Base-by-base conservation (phyloP, 2,329 filamentous ascomycete species). In the Dryadomyces quercus-mongolicae region DNA sequence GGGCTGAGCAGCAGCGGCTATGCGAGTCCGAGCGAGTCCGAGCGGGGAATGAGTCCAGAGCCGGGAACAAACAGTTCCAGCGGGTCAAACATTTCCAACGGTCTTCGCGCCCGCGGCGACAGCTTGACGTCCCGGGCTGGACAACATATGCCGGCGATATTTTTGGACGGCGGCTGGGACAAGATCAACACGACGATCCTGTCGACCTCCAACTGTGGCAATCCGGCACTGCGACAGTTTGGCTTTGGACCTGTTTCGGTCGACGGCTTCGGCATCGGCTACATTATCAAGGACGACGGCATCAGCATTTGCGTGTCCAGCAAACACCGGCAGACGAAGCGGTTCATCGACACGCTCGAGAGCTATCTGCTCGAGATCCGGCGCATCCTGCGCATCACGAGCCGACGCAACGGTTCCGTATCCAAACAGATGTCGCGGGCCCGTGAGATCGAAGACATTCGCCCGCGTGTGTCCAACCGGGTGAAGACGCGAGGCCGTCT, bases 161-260 rank as follows among this genome's bases (percentile, higher is more conserved):
- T 97, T 67, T 83, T 85, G 49, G 93, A 98, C 64, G 62, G 78
- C 1, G 93, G 92, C 49, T 98, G 91, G 90, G 92, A 97, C 68
- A 91, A 87, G 66, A 80, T 96, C 60, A 97, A 97, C 73, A 94
- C 81, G 59, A 97, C 92, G 9, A 88, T 97, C 59, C 74, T 98
- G 43, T 95, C 88, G 7, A 97, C 93, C 0, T 96, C 91, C n/a
- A 98, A 98, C 74, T 98, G 93, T 69, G 93, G 93, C 56, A 98
- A 97, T 69, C 93, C 93, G 0, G 89, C 86, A 0, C 81, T 98
- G 18, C 84, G 93, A 2, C 92, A 97, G 63, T 98, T 98, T 63
- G 93, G 93, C 3, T 98, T 98, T 66, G 93, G 93, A 0, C 93
- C 93, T 1, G 95, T 92, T 0, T 92, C 88, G 0, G 92, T 84